phyloP scores from a whole-genome alignment of 1,284 basidiomycete genomes.

The Pseudomicrostroma phylloplanum region DNA sequence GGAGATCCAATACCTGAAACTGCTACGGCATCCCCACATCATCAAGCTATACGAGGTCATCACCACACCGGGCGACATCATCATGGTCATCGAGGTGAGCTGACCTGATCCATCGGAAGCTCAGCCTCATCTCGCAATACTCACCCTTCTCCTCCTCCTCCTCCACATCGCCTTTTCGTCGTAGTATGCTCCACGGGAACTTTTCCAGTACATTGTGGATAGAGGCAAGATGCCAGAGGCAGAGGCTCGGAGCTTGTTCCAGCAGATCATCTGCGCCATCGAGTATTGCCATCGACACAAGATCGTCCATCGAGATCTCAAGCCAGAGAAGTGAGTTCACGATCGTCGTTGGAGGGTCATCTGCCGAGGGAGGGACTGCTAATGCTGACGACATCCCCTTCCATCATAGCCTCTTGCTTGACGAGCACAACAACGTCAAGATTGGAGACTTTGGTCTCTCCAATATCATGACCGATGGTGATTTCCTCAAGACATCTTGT shows the following conservation, averaged over 20 bases:
- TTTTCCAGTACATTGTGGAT: slow-evolving; percentile 50
- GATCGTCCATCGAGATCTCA: slow-evolving; percentile 61
- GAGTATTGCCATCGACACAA: slow-evolving; percentile 50
- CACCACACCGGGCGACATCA: slow-evolving; percentile 48
- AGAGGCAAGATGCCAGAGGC: slow-evolving; percentile 44
- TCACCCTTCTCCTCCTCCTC: slow-evolving; percentile 4
- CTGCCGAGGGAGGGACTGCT: slow-evolving; percentile 5
- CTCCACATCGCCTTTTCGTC: not conserved
- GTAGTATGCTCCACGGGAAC: slow-evolving; percentile 46
- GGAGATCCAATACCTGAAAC: slow-evolving; percentile 57
- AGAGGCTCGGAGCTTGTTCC: slow-evolving; percentile 48
- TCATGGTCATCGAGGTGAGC: slow-evolving; percentile 48
- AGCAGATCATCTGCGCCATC: slow-evolving; percentile 49
- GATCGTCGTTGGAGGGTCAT: not conserved
- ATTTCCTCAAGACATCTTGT: slow-evolving; percentile 50
- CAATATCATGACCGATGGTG: slow-evolving; percentile 50
- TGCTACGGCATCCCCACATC: slow-evolving; percentile 48
- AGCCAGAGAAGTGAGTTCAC: slow-evolving; percentile 40
- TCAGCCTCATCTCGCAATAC: not conserved
- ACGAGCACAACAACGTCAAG: slow-evolving; percentile 49
- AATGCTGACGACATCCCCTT: not conserved
- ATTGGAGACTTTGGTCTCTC: slow-evolving; percentile 50
- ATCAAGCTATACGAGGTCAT: slow-evolving; percentile 51
- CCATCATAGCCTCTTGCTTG: slow-evolving; percentile 29
- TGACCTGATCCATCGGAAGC: not conserved